A percentile compares a stretch with the other conserved stretches of the same genome.
These are phyloP conservation scores for Kwoniella bestiolae DNA, from an alignment of 768 basidiomycete species.

Conservation along the genomic window DNA sequence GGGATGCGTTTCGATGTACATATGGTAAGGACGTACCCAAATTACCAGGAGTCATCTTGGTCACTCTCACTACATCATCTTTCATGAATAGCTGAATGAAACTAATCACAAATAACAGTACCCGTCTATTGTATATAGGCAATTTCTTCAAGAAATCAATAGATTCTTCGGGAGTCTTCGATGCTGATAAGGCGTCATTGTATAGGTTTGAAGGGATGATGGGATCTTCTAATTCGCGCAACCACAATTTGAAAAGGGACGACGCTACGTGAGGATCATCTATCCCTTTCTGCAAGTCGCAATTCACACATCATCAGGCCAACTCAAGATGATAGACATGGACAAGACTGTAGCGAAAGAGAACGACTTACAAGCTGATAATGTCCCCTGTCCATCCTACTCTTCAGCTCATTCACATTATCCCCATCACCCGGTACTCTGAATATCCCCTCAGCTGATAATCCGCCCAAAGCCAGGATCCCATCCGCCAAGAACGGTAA, in stretches of 20 bases:
- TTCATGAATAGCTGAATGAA: constrained; percentile 88
- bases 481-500: constrained; percentile 91
- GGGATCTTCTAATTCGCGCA: constrained; percentile 89
- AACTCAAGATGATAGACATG: too few relatives aligned
- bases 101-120: constrained; percentile 84
- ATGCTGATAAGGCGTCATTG: constrained; percentile 75
- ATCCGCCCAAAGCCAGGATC: constrained; percentile 84
- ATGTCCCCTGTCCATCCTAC: constrained; percentile 86
- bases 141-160: constrained; percentile 75
- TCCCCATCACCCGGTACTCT: constrained; percentile 90
- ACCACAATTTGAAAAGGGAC: constrained; percentile 88
- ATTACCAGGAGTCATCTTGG: constrained; percentile 84
- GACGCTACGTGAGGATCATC: constrained; percentile 90
- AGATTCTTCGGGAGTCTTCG: constrained; percentile 71
- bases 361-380: constrained; percentile 71
- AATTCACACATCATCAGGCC: too few relatives aligned
- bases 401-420: constrained; percentile 81
- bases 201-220: constrained; percentile 88
- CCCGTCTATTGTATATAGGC: constrained; percentile 83
- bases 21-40: constrained; percentile 58
- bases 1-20: too few relatives aligned
- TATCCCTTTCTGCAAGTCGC: constrained; percentile 60
- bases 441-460: constrained; percentile 86
- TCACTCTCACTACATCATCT: constrained; percentile 67
- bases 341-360: too few relatives aligned